Base-by-base conservation (phyloP, 1,284 basidiomycete genomes). In the Sporisorium graminicola region DNA sequence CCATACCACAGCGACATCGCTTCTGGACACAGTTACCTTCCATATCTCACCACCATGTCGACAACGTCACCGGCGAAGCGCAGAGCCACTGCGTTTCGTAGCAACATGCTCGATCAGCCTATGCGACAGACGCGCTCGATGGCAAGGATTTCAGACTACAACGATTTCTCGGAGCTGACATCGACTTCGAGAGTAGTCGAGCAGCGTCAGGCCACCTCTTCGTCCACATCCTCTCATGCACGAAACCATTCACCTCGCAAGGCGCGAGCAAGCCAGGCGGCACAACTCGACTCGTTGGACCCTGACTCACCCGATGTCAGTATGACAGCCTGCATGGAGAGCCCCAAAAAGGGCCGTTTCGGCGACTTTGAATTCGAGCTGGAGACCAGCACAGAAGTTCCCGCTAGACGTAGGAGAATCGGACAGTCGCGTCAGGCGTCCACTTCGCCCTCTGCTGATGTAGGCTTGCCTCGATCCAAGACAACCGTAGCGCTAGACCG, bases 321-420 rank as follows among this genome's bases (percentile, higher is more conserved):
- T 47, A 58, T 65, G 46, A 58, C 69, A 22, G 50, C 69, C 20
- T 65, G 70, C 24, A 77, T 77, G 74, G 69, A 72, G 20, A 72
- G 69, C 43, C 74, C 74, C 8, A 67, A 68, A 13, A 77, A 77
- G 26, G 74, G 74, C 1, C 58, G 65, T 16, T 69, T 77, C 29
- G 74, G 66, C 27, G 74, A 77, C 57, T 77, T 77, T 57, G 74
- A 72, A 46, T 77, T 77, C 37, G 74, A 77, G 44, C 52, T 77
- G 27, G 74, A 77, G 27, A 58, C 64, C 58, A 67, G 58, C 51
- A 56, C 58, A 10, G 67, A 75, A 24, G 47, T 66, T 2, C 73
- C 73, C 1, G 55, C 60, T 12, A 59, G 73, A 49, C 51, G 73
- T 12, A 60, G 58, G 33, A 62, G 64, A 29, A 59, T 64, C 18